phyloP scores from a whole-genome alignment of 2,329 filamentous ascomycete genomes.

The Ceratocystis harringtonii region DNA sequence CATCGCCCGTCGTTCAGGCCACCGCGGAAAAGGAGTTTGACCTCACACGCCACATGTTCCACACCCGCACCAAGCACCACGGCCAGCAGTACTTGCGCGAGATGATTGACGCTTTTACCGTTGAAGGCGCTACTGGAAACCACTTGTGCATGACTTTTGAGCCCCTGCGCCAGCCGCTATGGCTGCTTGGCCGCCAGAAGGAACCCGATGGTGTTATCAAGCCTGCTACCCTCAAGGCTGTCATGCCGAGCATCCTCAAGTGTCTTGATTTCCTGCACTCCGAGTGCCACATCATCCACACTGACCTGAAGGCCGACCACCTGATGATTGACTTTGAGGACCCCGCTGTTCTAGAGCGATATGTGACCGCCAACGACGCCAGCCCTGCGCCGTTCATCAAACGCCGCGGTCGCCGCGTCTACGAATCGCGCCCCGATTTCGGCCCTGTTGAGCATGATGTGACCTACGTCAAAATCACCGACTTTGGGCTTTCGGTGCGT shows the following conservation, averaged over 20 bases:
- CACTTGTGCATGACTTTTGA: slow-evolving; percentile 27
- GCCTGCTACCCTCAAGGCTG: slow-evolving; percentile 25
- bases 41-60: slow-evolving; percentile 20
- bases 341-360: slow-evolving; percentile 19
- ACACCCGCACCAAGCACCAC: slow-evolving; percentile 20
- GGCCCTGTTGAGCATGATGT: slow-evolving; percentile 19
- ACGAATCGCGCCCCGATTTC: slow-evolving; percentile 19
- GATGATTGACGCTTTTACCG: slow-evolving; percentile 23
- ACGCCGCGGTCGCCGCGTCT: slow-evolving; percentile 20
- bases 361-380: slow-evolving; percentile 20
- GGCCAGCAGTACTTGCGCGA: slow-evolving; percentile 23
- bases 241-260: slow-evolving; percentile 25
- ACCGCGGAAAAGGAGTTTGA: slow-evolving; percentile 21
- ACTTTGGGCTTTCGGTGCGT: slow-evolving; percentile 22
- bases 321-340: slow-evolving; percentile 19
- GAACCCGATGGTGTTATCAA: slow-evolving; percentile 26
- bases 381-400: slow-evolving; percentile 20
- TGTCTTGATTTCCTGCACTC: slow-evolving; percentile 30
- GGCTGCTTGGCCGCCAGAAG: slow-evolving; percentile 26
- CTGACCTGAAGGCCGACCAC: slow-evolving; percentile 30
- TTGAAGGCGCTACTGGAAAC: slow-evolving; percentile 22
- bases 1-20: slow-evolving; percentile 19
- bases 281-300: slow-evolving; percentile 31
- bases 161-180: slow-evolving; percentile 29
- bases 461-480: slow-evolving; percentile 19